Evolutionary conservation across 2,329 filamentous ascomycete species (phyloP).

Genomic region (Fusarium sp.): DNA sequence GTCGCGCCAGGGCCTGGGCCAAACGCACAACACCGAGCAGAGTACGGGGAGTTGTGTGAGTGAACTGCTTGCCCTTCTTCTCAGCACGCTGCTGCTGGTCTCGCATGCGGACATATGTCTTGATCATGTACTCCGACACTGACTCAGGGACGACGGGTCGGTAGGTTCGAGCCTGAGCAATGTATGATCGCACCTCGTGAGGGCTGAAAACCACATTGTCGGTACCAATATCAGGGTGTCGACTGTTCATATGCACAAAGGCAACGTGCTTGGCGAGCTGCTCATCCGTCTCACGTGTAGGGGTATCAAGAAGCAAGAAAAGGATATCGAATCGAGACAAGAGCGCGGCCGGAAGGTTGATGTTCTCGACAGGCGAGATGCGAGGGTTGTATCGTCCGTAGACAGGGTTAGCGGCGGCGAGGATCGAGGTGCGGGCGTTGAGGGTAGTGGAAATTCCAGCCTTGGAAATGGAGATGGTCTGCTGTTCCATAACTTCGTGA

Average conservation of each 20-base stretch:
- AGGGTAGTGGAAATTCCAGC: slow-evolving; percentile 79
- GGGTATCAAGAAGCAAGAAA: slow-evolving; percentile 96
- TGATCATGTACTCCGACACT: slow-evolving; percentile 96
- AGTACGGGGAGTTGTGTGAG: slow-evolving; percentile 93
- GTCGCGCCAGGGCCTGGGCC: slow-evolving; percentile 90
- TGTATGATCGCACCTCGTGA: slow-evolving; percentile 94
- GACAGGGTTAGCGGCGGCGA: slow-evolving; percentile 95
- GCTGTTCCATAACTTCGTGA: slow-evolving; percentile 90
- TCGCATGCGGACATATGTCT: slow-evolving; percentile 94
- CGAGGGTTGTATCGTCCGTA: slow-evolving; percentile 99
- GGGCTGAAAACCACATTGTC: slow-evolving; percentile 84
- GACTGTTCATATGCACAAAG: slow-evolving; percentile 96
- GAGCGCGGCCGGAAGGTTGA: slow-evolving; percentile 97
- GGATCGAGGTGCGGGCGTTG: slow-evolving; percentile 94
- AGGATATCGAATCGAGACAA: slow-evolving; percentile 97
- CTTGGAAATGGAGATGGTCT: slow-evolving; percentile 88
- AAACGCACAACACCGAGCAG: slow-evolving; percentile 92
- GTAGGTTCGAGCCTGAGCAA: slow-evolving; percentile 91
- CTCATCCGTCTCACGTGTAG: slow-evolving; percentile 88
- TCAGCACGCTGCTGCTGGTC: slow-evolving; percentile 93
- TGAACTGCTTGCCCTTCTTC: slow-evolving; percentile 90
- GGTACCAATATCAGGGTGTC: slow-evolving; percentile 80
- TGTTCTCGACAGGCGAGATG: slow-evolving; percentile 97
- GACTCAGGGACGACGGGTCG: slow-evolving; percentile 85
- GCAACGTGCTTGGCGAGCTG: slow-evolving; percentile 96